A percentile compares a stretch with the other conserved stretches of the same genome.
Evolutionary conservation across 371 early-diverging fungal genomes (phyloP).

Genomic region (Cokeromyces recurvatus): DNA sequence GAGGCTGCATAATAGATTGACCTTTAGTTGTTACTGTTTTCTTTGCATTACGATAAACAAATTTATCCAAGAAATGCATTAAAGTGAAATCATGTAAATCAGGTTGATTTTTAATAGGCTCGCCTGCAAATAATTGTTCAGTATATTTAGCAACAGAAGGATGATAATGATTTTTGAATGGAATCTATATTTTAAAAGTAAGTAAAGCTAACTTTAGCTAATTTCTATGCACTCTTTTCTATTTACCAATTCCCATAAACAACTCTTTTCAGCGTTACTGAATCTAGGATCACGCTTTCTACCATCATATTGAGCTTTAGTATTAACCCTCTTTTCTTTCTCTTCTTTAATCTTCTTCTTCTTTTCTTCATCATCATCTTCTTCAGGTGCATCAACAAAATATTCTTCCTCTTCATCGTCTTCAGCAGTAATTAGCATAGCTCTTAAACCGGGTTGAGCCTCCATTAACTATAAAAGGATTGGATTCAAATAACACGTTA

Average conservation of each 20-base stretch:
- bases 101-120: constrained; percentile 66
- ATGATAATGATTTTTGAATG: constrained; percentile 83
- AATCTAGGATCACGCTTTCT: constrained; percentile 86
- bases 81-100: constrained; percentile 91
- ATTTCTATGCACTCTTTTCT: background rate
- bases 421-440: constrained; percentile 68
- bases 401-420: constrained; percentile 67
- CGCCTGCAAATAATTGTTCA: constrained; percentile 62
- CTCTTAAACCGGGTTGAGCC: constrained; percentile 47
- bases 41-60: constrained; percentile 95
- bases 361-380: constrained; percentile 35
- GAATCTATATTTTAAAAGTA: constrained; percentile 30
- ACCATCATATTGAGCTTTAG: constrained; percentile 64
- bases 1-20: constrained; percentile 60
- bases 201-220: background rate
- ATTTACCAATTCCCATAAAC: constrained; percentile 87
- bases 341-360: constrained; percentile 8
- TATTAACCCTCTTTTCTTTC: constrained; percentile 7
- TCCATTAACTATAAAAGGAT: constrained; percentile 21
- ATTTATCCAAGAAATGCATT: constrained; percentile 90
- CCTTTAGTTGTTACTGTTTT: constrained; percentile 50
- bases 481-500: too few relatives aligned
- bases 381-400: constrained; percentile 44
- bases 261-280: constrained; percentile 74
- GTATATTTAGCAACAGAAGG: constrained; percentile 87